These are phyloP conservation scores for Ajuga chamaepitys DNA, from an alignment of 257 asterid genomes.

Conservation along the genomic window DNA sequence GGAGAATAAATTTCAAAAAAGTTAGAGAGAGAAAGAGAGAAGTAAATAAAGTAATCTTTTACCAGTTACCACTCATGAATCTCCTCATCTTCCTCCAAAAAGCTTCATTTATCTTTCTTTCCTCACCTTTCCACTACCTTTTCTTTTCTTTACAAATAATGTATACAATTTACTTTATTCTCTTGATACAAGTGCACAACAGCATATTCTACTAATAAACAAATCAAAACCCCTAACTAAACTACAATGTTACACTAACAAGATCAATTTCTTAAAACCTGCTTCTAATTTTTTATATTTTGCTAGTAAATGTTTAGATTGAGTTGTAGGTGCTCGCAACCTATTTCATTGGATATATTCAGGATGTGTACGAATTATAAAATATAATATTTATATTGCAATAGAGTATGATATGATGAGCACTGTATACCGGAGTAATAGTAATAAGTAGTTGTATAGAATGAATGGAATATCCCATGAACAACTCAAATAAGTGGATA, in stretches of 20 bases:
- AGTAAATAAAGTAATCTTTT: slow-evolving; percentile 23
- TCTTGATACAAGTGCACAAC: slow-evolving; percentile 24
- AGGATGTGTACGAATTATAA: too few species aligned
- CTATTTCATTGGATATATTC: too few species aligned
- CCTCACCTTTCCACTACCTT: slow-evolving; percentile 26
- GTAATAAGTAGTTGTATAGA: too few species aligned
- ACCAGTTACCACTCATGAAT: slow-evolving; percentile 47
- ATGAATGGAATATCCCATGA: too few species aligned
- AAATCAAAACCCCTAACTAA: slow-evolving; percentile 4
- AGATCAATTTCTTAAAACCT: not conserved
- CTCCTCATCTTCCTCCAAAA: slow-evolving; percentile 51
- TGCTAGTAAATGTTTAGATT: too few species aligned
- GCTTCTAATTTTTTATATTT: too few species aligned
- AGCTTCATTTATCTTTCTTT: slow-evolving; percentile 42
- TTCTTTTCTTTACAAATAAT: not conserved
- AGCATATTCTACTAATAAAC: slow-evolving; percentile 16
- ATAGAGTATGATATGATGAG: too few species aligned
- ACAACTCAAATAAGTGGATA: too few species aligned
- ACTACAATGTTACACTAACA: slow-evolving; percentile 23
- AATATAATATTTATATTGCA: too few species aligned
- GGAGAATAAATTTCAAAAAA: not conserved
- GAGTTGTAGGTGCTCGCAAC: too few species aligned
- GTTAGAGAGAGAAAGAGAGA: slow-evolving; percentile 6
- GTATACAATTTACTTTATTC: slow-evolving; percentile 16
- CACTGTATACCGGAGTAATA: too few species aligned